A percentile compares a stretch with the other conserved stretches of the same genome.
Conservation (phyloP, 345 rosid genomes). For the Clarkia xantiana region DNA sequence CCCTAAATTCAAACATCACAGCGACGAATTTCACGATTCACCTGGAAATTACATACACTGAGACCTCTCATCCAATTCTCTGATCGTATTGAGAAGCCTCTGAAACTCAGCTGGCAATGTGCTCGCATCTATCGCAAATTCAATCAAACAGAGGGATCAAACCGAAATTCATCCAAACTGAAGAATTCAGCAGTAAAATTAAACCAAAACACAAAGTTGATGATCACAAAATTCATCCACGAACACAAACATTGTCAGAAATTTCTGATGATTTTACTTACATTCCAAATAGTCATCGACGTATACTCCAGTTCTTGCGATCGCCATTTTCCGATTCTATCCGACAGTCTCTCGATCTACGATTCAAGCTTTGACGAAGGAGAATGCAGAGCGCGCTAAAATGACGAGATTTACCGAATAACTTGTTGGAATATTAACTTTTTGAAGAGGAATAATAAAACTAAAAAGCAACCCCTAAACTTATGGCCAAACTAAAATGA, state of each 20-base stretch:
- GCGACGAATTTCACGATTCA: neutral
- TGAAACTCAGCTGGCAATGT: constrained; percentile 96
- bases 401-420: too few species aligned
- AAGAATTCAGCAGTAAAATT: neutral
- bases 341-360: neutral
- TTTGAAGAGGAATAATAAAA: too few species aligned
- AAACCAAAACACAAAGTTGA: too few species aligned
- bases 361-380: too few species aligned
- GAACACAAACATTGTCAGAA: too few species aligned
- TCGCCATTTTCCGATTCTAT: constrained; percentile 34
- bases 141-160: too few species aligned
- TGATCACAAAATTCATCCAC: too few species aligned
- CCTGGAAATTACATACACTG: constrained; percentile 40
- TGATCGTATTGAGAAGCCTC: constrained; percentile 75
- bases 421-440: too few species aligned
- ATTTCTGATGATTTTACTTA: constrained; percentile 11
- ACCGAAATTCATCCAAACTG: neutral
- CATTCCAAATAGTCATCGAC: constrained; percentile 95
- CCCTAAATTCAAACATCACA: neutral
- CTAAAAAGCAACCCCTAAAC: too few species aligned
- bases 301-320: constrained; percentile 91
- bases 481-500: too few species aligned
- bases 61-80: constrained; percentile 83
- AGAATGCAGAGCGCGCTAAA: too few species aligned
- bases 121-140: constrained; percentile 42